Evolutionary conservation across 2,329 filamentous ascomycete genomes (phyloP).

Genomic region (Pseudogymnoascus sp.): DNA sequence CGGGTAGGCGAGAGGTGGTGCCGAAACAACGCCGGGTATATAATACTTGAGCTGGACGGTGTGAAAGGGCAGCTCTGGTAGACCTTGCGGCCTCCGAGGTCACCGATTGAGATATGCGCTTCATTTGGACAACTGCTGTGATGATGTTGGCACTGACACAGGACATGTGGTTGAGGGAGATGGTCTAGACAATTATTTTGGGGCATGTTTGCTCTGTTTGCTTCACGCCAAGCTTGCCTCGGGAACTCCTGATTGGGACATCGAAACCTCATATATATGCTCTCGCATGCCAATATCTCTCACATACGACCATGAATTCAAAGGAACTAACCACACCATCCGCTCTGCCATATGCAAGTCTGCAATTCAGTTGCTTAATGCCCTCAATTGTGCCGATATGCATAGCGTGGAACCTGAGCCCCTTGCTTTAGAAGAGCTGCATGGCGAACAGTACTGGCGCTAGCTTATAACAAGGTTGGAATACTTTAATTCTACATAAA

Average conservation of each 20-base stretch:
- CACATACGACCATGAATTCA: too few species aligned
- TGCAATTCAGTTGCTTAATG: too few species aligned
- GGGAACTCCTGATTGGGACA: neutral
- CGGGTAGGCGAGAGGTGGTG: conserved; percentile 20
- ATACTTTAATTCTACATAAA: too few species aligned
- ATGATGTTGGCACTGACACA: neutral
- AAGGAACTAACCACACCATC: too few species aligned
- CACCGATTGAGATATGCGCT: conserved; percentile 22
- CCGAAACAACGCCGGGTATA: conserved; percentile 21
- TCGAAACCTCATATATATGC: too few species aligned
- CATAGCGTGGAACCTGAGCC: too few species aligned
- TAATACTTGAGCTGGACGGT: neutral
- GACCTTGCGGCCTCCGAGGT: conserved; percentile 11
- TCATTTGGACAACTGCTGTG: conserved; percentile 19
- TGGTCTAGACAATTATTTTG: neutral
- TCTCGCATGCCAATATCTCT: too few species aligned
- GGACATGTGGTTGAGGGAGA: neutral
- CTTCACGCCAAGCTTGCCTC: conserved; percentile 3
- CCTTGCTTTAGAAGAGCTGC: too few species aligned
- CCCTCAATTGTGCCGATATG: too few species aligned
- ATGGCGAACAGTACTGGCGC: too few species aligned
- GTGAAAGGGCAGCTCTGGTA: conserved; percentile 10
- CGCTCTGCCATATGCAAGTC: too few species aligned
- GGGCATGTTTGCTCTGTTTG: conserved; percentile 7
- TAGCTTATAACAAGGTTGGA: too few species aligned